These are phyloP conservation scores for Coleophoma cylindrospora DNA, from an alignment of 2,329 filamentous ascomycete genomes.

Conservation along the genomic window DNA sequence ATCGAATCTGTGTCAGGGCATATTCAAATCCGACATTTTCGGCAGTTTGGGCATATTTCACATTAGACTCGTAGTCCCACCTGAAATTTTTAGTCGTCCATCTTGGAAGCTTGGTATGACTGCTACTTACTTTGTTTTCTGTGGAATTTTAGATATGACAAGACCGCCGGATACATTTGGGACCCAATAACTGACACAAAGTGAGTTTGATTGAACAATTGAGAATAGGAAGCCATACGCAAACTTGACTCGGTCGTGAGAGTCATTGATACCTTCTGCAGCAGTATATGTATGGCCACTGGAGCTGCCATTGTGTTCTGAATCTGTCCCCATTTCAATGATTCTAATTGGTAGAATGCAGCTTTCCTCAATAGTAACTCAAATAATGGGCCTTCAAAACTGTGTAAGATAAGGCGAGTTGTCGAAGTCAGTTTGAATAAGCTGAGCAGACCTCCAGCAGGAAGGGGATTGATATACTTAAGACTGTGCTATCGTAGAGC, in stretches of 20 bases:
- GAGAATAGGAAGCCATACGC: conserved; percentile 21
- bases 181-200: conserved; percentile 39
- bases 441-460: too few relatives aligned
- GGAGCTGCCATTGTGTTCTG: background rate
- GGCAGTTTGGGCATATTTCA: conserved; percentile 42
- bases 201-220: too few relatives aligned
- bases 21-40: conserved; percentile 45
- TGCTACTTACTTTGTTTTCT: conserved; percentile 29
- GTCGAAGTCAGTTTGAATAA: too few relatives aligned
- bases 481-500: too few relatives aligned
- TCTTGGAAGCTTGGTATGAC: too few relatives aligned
- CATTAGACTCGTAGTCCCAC: conserved; percentile 43
- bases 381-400: background rate
- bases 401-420: background rate
- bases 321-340: background rate
- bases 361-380: background rate
- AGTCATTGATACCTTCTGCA: conserved; percentile 33
- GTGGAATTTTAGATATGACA: conserved; percentile 46
- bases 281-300: conserved; percentile 17
- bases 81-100: conserved; percentile 4
- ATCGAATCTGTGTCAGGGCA: conserved; percentile 45
- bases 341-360: too few relatives aligned
- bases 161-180: conserved; percentile 48
- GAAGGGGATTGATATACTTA: too few relatives aligned
- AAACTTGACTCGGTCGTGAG: conserved; percentile 38